Conservation (phyloP, 345 rosid species). For the Dovyalis caffra region DNA sequence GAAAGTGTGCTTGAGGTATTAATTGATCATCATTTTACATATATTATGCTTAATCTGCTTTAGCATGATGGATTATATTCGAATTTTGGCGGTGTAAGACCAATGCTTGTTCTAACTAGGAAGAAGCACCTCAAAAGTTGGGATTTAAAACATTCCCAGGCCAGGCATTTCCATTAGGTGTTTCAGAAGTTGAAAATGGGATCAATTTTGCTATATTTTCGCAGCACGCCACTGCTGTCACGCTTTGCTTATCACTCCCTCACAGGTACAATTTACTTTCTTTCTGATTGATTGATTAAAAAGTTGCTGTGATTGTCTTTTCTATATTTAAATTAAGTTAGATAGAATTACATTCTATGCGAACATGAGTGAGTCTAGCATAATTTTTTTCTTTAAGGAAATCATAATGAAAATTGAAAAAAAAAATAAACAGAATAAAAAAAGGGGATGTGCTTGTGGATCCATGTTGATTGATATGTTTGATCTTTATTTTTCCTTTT, state of each 20-base stretch:
- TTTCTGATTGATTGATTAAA: background rate
- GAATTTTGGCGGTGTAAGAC: no score
- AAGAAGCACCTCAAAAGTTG: constrained; percentile 46
- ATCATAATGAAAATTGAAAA: no score
- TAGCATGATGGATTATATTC: no score
- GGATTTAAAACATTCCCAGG: constrained; percentile 58
- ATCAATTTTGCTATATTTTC: constrained; percentile 85
- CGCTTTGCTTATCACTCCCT: constrained; percentile 73
- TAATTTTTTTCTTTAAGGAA: no score
- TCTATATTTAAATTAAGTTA: no score
- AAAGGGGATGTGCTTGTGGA: background rate
- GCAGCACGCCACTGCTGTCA: constrained; percentile 75
- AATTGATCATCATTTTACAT: background rate
- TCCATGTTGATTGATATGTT: background rate
- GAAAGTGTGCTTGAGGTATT: constrained; percentile 66
- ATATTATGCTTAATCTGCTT: background rate
- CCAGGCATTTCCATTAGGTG: constrained; percentile 77
- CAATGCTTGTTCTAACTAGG: constrained; percentile 31
- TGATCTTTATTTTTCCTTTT: background rate
- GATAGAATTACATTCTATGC: no score
- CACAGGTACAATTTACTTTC: constrained; percentile 39
- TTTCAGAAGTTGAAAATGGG: constrained; percentile 68
- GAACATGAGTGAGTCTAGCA: no score
- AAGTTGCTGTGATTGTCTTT: no score
- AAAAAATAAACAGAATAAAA: no score